A percentile compares a stretch with the other conserved stretches of the same genome.
phyloP scores from a whole-genome alignment of 345 rosid species.

The Passiflora organensis region DNA sequence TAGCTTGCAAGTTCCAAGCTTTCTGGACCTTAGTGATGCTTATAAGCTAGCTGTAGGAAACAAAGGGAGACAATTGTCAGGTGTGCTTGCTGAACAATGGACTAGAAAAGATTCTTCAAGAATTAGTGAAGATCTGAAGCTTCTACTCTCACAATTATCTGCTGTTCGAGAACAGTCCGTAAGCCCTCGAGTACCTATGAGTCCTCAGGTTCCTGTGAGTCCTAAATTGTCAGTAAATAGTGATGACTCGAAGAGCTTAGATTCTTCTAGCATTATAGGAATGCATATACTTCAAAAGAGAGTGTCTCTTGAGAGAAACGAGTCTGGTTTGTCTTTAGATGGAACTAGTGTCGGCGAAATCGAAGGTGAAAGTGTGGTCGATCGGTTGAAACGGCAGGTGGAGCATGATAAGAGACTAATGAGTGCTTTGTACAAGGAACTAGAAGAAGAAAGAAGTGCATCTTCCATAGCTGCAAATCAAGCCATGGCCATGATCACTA shows the following conservation, averaged over 20 bases:
- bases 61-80: conserved; percentile 52
- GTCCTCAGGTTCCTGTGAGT: conserved; percentile 15
- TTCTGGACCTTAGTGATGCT: conserved; percentile 75
- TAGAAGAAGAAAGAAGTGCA: conserved; percentile 95
- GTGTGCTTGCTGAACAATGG: conserved; percentile 60
- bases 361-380: conserved; percentile 74
- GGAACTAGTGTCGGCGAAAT: conserved; percentile 75
- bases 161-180: conserved; percentile 52
- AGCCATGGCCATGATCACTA: conserved; percentile 98
- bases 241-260: conserved; percentile 43
- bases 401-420: conserved; percentile 68
- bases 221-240: conserved; percentile 20
- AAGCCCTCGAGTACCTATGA: conserved; percentile 57
- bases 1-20: too few species aligned
- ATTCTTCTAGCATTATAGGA: conserved; percentile 37
- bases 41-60: conserved; percentile 65
- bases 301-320: conserved; percentile 80
- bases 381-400: conserved; percentile 73
- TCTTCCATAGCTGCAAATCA: conserved; percentile 83
- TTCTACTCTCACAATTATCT: conserved; percentile 69
- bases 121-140: conserved; percentile 63
- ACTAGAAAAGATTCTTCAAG: conserved; percentile 64
- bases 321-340: conserved; percentile 76
- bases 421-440: conserved; percentile 57
- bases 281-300: conserved; percentile 57